Evolutionary conservation across 805 yeast species (phyloP).

Genomic region (Saturnispora dispora): DNA sequence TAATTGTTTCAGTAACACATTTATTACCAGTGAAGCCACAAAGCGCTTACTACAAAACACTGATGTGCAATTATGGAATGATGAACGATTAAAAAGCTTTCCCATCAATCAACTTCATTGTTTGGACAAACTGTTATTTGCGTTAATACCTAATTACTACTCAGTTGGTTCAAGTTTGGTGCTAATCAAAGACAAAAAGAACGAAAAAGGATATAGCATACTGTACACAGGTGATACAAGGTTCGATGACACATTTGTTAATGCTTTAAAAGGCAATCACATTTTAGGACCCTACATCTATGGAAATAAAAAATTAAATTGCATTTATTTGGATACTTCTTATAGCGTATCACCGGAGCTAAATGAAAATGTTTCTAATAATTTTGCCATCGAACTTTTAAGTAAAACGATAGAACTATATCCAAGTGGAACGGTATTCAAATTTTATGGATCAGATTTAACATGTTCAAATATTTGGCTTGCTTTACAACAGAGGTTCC

Average conservation of each 20-base stretch:
- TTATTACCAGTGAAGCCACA: conserved; percentile 5
- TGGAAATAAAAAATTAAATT: conserved; percentile 6
- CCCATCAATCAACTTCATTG: background rate
- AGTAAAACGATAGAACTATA: conserved; percentile 8
- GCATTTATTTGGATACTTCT: conserved; percentile 17
- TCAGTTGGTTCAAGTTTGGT: conserved; percentile 18
- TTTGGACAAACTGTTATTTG: conserved; percentile 4
- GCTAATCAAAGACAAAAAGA: conserved; percentile 3
- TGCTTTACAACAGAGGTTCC: conserved; percentile 6
- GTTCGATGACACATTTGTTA: conserved; percentile 8
- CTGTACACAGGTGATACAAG: conserved; percentile 18
- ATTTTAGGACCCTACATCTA: conserved; percentile 6
- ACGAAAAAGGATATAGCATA: background rate
- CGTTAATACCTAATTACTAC: conserved; percentile 16
- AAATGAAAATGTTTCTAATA: conserved; percentile 13
- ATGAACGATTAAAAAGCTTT: background rate
- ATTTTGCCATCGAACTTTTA: conserved; percentile 10
- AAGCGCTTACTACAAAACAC: background rate
- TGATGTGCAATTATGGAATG: background rate
- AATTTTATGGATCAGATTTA: conserved; percentile 7
- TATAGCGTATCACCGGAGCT: conserved; percentile 12
- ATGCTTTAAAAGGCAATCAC: conserved; percentile 4
- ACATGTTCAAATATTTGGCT: conserved; percentile 21
- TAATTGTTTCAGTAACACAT: background rate
- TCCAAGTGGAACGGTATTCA: conserved; percentile 14